These are phyloP conservation scores for Gentiana macrophylla DNA, from an alignment of 257 asterid species.

Conservation along the genomic window DNA sequence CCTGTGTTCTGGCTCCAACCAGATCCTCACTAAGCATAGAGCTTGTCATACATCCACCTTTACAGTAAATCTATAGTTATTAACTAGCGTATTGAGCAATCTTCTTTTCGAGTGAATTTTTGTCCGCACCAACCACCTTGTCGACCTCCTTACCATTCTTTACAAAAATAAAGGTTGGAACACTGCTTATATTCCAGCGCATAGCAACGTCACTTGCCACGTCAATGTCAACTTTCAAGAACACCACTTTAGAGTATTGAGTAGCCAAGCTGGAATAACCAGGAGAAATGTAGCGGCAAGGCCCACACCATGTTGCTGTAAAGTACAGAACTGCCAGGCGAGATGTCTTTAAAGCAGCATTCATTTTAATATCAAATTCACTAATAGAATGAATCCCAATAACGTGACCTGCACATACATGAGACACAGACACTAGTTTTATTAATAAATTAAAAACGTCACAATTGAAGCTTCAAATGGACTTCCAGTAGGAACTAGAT, in stretches of 20 bases:
- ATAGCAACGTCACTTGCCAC: slow-evolving; percentile 49
- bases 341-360: slow-evolving; percentile 37
- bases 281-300: slow-evolving; percentile 60
- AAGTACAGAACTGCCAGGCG: slow-evolving; percentile 59
- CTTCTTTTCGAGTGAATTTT: slow-evolving; percentile 37
- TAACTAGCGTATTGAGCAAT: slow-evolving; percentile 40
- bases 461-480: too few relatives aligned
- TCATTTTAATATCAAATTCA: slow-evolving; percentile 36
- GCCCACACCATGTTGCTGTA: slow-evolving; percentile 86
- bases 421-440: too few relatives aligned
- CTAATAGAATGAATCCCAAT: slow-evolving; percentile 36
- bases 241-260: slow-evolving; percentile 40
- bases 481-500: too few relatives aligned
- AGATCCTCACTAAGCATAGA: too few relatives aligned
- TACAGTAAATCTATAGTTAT: background rate
- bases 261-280: slow-evolving; percentile 37
- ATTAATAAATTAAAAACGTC: too few relatives aligned
- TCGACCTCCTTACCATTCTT: slow-evolving; percentile 60
- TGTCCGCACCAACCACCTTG: slow-evolving; percentile 44
- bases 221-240: slow-evolving; percentile 60
- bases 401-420: slow-evolving; percentile 39
- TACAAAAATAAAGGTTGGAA: slow-evolving; percentile 59
- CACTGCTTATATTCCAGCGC: slow-evolving; percentile 43
- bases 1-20: too few relatives aligned
- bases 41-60: too few relatives aligned